Conservation (phyloP, 2,329 filamentous ascomycete species). For the Lachnellula cervina region DNA sequence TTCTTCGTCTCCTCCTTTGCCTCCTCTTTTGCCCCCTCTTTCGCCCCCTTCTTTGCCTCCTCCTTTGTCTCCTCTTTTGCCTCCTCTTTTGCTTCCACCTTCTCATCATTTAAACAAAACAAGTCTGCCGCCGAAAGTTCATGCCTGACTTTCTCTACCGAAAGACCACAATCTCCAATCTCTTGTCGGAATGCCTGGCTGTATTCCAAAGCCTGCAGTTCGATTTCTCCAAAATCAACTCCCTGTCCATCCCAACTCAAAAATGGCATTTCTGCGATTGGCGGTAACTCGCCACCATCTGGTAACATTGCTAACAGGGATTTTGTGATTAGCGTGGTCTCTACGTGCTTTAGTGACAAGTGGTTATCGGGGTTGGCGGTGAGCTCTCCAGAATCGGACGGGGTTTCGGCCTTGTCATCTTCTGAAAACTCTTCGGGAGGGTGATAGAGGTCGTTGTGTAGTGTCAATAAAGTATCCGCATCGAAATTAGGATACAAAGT, state of each 20-base stretch:
- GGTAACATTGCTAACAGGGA: slow-evolving; percentile 48
- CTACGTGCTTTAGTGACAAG: slow-evolving; percentile 23
- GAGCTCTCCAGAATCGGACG: slow-evolving; percentile 15
- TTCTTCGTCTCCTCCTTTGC: too few species aligned
- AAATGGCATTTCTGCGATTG: slow-evolving; percentile 49
- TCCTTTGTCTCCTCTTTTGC: too few species aligned
- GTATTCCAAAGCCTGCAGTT: slow-evolving; percentile 46
- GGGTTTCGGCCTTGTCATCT: slow-evolving; percentile 18
- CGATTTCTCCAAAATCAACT: slow-evolving; percentile 38
- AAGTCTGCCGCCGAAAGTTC: slow-evolving; percentile 20
- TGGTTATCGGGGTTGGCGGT: slow-evolving; percentile 27
- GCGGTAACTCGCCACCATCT: slow-evolving; percentile 39
- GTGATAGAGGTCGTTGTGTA: slow-evolving; percentile 72
- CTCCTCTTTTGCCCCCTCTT: too few species aligned
- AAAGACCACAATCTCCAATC: slow-evolving; percentile 58
- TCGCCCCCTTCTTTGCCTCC: too few species aligned
- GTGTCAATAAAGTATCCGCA: slow-evolving; percentile 53
- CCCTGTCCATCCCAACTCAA: slow-evolving; percentile 59
- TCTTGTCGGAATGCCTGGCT: slow-evolving; percentile 53
- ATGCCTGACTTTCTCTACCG: slow-evolving; percentile 13
- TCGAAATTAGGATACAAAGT: slow-evolving; percentile 69
- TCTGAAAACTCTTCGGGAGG: slow-evolving; percentile 62
- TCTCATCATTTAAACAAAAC: slow-evolving; percentile 26
- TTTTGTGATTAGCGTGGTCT: slow-evolving; percentile 38
- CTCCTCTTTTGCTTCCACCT: neutral